Percentiles rank a stretch among this genome's conserved stretches.
Conservation (phyloP, 257 asterid genomes). For the Capsicum rhomboideum region DNA sequence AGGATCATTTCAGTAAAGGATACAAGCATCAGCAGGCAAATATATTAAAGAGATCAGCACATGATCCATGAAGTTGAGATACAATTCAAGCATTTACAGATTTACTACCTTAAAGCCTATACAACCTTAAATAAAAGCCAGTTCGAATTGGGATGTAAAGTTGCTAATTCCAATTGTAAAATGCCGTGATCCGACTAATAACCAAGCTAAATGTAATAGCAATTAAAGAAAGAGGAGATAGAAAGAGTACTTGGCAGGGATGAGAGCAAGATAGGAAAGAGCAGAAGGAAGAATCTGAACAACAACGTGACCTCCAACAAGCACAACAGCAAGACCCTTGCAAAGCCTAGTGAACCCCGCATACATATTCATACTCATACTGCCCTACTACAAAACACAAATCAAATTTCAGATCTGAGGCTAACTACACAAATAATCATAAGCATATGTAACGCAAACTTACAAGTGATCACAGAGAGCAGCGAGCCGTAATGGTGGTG, state of each 20-base stretch:
- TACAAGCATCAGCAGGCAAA: not conserved
- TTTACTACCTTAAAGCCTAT: not conserved
- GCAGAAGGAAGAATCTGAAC: slow-evolving; percentile 68
- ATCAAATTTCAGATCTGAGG: slow-evolving; percentile 5
- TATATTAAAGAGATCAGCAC: not conserved
- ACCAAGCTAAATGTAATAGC: not conserved
- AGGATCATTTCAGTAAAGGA: not conserved
- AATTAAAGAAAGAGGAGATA: not conserved
- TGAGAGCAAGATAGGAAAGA: slow-evolving; percentile 76
- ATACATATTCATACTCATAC: slow-evolving; percentile 19
- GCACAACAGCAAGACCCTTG: slow-evolving; percentile 77
- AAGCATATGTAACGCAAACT: not conserved
- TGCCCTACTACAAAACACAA: slow-evolving; percentile 22
- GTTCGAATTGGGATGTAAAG: not conserved
- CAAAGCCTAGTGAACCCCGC: slow-evolving; percentile 79
- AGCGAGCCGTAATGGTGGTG: not conserved
- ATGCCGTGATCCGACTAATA: not conserved
- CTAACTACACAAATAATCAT: not conserved
- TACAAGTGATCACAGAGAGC: not conserved
- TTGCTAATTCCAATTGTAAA: not conserved
- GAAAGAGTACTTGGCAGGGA: slow-evolving; percentile 75
- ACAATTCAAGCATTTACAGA: not conserved
- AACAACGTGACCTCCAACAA: slow-evolving; percentile 73
- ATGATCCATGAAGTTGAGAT: not conserved
- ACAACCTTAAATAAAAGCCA: not conserved